Evolutionary conservation across 2,329 filamentous ascomycete genomes (phyloP).

Genomic region (Scedosporium minutisporum): DNA sequence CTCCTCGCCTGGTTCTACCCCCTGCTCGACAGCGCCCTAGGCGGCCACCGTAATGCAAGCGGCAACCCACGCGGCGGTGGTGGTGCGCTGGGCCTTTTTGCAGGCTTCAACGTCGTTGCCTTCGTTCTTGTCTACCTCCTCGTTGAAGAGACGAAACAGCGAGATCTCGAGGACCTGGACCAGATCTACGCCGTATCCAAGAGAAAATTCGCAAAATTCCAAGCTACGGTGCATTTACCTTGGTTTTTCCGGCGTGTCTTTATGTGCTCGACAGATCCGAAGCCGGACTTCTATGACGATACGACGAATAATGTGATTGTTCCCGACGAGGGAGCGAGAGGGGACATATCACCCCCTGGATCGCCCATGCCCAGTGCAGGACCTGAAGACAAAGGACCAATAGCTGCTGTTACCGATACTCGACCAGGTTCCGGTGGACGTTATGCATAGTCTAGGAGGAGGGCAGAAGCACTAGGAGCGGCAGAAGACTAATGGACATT

Average conservation of each 20-base stretch:
- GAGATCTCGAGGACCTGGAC: conserved; percentile 29
- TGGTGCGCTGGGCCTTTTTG: conserved; percentile 34
- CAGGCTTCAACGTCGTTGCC: conserved; percentile 34
- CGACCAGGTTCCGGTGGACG: neutral
- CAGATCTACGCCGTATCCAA: conserved; percentile 27
- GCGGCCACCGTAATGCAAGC: conserved; percentile 9
- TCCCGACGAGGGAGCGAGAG: neutral
- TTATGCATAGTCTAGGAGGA: neutral
- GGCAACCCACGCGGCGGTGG: conserved; percentile 17
- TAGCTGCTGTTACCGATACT: neutral
- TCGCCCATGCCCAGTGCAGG: neutral
- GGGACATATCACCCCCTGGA: neutral
- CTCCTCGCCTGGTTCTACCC: conserved; percentile 33
- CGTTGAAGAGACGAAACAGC: conserved; percentile 31
- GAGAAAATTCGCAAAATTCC: conserved; percentile 19
- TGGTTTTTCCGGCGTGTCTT: conserved; percentile 23
- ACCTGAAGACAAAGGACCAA: neutral
- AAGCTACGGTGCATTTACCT: conserved; percentile 18
- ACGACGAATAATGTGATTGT: neutral
- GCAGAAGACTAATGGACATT: neutral
- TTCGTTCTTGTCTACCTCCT: conserved; percentile 34
- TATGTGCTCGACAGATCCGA: neutral
- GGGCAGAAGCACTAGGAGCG: neutral
- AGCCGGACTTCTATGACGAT: conserved; percentile 4
- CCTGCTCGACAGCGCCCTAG: conserved; percentile 12